Evolutionary conservation across 192 early-diverging fungal species (phyloP).

Genomic region (Dimargaris verticillata): DNA sequence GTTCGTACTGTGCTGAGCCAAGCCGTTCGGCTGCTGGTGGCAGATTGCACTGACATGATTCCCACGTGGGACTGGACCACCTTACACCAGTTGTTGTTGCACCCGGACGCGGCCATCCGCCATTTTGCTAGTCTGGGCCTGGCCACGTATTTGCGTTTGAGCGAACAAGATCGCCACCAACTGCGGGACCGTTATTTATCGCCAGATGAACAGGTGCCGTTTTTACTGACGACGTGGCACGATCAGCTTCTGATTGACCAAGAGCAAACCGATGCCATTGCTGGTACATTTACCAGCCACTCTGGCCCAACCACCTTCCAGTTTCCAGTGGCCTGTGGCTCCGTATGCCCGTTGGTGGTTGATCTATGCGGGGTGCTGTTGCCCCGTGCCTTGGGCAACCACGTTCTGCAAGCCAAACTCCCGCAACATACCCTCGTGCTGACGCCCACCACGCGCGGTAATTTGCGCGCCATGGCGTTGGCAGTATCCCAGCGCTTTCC

Average conservation of each 20-base stretch:
- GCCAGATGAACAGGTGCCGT: neutral
- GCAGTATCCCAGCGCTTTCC: slow-evolving; percentile 75
- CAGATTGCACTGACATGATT: neutral
- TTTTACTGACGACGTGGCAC: slow-evolving; percentile 22
- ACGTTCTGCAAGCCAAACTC: slow-evolving; percentile 9
- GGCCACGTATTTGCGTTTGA: neutral
- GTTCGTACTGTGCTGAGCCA: neutral
- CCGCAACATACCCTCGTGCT: slow-evolving; percentile 35
- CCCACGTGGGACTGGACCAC: neutral
- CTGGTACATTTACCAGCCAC: neutral
- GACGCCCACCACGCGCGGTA: slow-evolving; percentile 57
- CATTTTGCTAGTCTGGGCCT: slow-evolving; percentile 1
- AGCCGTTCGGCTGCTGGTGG: slow-evolving; percentile 2
- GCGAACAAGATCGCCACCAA: neutral
- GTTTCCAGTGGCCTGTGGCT: slow-evolving; percentile 14
- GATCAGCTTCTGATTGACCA: slow-evolving; percentile 22
- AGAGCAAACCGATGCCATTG: slow-evolving; percentile 24
- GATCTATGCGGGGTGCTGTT: slow-evolving; percentile 56
- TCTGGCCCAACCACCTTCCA: slow-evolving; percentile 10
- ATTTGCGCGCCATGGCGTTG: slow-evolving; percentile 65
- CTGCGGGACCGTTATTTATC: slow-evolving; percentile 3
- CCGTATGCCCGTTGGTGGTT: slow-evolving; percentile 33
- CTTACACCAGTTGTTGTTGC: neutral
- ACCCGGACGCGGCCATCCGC: neutral
- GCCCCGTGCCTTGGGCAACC: slow-evolving; percentile 14